phyloP scores from a whole-genome alignment of 2,329 filamentous ascomycete genomes.

The Aspergillus ustus region DNA sequence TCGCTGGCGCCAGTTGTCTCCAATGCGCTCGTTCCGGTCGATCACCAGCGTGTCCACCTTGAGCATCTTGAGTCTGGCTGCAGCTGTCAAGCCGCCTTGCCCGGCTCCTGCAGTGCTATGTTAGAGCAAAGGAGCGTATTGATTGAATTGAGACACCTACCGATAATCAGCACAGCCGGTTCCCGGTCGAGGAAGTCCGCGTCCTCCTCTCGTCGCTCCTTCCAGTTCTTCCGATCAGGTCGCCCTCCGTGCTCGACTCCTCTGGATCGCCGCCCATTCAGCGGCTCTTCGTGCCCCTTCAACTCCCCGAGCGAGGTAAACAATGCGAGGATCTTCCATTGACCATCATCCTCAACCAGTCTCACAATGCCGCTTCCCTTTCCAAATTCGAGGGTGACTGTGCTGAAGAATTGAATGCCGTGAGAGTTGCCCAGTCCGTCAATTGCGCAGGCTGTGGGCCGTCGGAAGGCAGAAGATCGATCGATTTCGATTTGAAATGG shows the following conservation, averaged over 20 bases:
- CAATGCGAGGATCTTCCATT: conserved; percentile 68
- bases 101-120: conserved; percentile 50
- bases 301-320: conserved; percentile 64
- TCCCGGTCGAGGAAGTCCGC: conserved; percentile 54
- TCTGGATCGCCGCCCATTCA: conserved; percentile 53
- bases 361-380: conserved; percentile 61
- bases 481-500: conserved; percentile 52
- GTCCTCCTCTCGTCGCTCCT: conserved; percentile 57
- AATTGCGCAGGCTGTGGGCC: conserved; percentile 52
- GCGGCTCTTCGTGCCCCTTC: conserved; percentile 57
- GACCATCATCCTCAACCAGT: conserved; percentile 47
- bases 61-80: conserved; percentile 64
- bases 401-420: conserved; percentile 63
- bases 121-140: not conserved
- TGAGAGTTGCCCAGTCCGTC: conserved; percentile 55
- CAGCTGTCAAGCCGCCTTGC: conserved; percentile 63
- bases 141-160: conserved; percentile 56
- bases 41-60: conserved; percentile 61
- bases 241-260: conserved; percentile 63
- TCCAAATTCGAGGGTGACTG: conserved; percentile 59
- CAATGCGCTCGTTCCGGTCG: conserved; percentile 61
- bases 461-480: conserved; percentile 38
- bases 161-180: conserved; percentile 66
- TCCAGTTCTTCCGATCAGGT: conserved; percentile 63
- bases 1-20: conserved; percentile 68